Evolutionary conservation across 2,329 filamentous ascomycete genomes (phyloP), one percentile per base, ranked within the genome.

Genomic region (Beauveria rudraprayagi): DNA sequence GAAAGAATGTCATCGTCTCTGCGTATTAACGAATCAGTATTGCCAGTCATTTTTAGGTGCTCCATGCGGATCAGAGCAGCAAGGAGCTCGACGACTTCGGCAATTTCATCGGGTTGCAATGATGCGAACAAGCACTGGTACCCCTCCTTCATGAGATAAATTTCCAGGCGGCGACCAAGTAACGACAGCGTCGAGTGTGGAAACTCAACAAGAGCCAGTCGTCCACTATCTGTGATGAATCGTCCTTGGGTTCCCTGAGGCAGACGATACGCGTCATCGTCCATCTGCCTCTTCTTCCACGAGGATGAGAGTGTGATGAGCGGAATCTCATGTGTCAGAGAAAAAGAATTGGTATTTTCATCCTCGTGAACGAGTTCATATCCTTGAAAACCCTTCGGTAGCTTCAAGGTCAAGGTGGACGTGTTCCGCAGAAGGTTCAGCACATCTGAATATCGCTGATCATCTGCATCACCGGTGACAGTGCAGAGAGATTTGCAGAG

Each of bases 311-410:
- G 70, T 5, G 74, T 74, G 63, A 93, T 88, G 3, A 92, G 78
- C 1, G 85, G 79, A 8, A 92, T 75, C 56, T 86, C 80, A 50
- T 81, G 78, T 1, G 80, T 77, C 4, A 97, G 81, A 63, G 83
- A 80, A 63, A 97, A 89, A 19, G 84, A 85, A 67, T 95, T 94
- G 28, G 84, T 85, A 66, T 94, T 92, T 62, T 94, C 90, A 65
- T 96, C 91, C 73, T 97, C 92, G 58, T 89, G 86, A 44, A 89
- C 86, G 14, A 92, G 84, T 63, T 87, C 83, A 67, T 95, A 97
- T 41, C 83, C 84, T 47, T 82, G 81, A 70, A 96, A 96, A 37
- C 82, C 75, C 0, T 81, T 75, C 0, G 90, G 87, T n/a, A 96
- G 80, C 14, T 82, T 78, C 66, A 95, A 87, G 30, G 93, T 96